Evolutionary conservation across 1,284 basidiomycete genomes (phyloP).

Genomic region (Hymenochaete sp.): DNA sequence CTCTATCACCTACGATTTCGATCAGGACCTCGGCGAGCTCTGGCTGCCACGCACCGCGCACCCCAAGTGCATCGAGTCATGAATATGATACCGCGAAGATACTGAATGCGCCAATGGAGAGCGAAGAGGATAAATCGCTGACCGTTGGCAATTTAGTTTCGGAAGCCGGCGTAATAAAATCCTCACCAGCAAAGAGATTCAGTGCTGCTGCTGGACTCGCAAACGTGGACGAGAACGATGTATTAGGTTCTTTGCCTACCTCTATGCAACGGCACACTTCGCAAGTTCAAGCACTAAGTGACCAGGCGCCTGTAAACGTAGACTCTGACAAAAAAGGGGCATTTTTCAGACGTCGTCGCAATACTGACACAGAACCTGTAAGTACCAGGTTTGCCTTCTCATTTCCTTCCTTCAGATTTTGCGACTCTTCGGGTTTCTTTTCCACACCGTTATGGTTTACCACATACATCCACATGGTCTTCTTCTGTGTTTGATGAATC

Average conservation of each 20-base stretch:
- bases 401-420: too few species aligned
- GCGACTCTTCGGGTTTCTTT: too few species aligned
- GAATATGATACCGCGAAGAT: conserved; percentile 2
- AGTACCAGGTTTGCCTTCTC: too few species aligned
- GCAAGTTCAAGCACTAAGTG: too few species aligned
- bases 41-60: conserved; percentile 1
- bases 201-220: conserved; percentile 1
- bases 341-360: too few species aligned
- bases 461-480: too few species aligned
- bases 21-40: not conserved
- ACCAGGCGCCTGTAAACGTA: too few species aligned
- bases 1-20: conserved; percentile 2
- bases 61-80: conserved; percentile 7
- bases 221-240: not conserved
- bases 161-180: not conserved
- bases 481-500: too few species aligned
- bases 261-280: too few species aligned
- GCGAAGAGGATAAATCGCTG: not conserved
- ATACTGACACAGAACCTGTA: too few species aligned
- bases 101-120: conserved; percentile 2
- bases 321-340: too few species aligned
- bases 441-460: too few species aligned
- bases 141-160: not conserved
- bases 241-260: not conserved
- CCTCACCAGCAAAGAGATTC: conserved; percentile 7